Base-by-base conservation (phyloP, 352 stramenopile genomes). In the Pythium rhizo-oryzae region DNA sequence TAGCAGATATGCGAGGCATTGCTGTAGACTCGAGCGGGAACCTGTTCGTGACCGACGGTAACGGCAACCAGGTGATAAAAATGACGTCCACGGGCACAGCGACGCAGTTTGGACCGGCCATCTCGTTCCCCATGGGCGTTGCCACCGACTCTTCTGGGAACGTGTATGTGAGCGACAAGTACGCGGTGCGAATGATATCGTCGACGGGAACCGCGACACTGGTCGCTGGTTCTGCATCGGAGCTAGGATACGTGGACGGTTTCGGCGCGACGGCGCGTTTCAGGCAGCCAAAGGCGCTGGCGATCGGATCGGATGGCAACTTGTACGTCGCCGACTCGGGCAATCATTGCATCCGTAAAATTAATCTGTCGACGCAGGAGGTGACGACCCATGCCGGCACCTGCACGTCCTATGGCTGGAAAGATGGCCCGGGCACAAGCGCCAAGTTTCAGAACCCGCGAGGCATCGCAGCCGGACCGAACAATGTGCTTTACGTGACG, bases 281-380 rank as follows among this genome's bases (percentile, higher is more conserved):
- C 43, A 62, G 33, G 8, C 25, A 5, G 1, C 62, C 62, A 7
- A 62, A 51, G 21, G 41, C 52, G 18, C 62, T 69, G 5, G 33
- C 44, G 15, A 58, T 69, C 19, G 50, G 60, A 41, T 69, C 53
- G 33, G 62, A 69, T 57, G 62, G 62, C 1, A 49, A 69, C 28
- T 24, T 69, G 25, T 62, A 62, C 41, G 28, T 69, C 6, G 53
- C 62, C 43, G 62, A 62, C 44, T 51, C 24, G 15, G 53, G 44
- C 4, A 62, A 69, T 9, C 15, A 62, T 13, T 69, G 62, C 23
- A 62, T 69, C 30, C 62, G 62, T n/a, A 69, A 69, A 18, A 37
- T 69, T 1, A 49, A 13, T 8, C 52, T 69, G 7, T 39, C 53
- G 8, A 69, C 62, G 13, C 41, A 47, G 12, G 60, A 30, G 9